Conservation (phyloP, 495 filamentous ascomycete species). For the Aspergillus ostianus region DNA sequence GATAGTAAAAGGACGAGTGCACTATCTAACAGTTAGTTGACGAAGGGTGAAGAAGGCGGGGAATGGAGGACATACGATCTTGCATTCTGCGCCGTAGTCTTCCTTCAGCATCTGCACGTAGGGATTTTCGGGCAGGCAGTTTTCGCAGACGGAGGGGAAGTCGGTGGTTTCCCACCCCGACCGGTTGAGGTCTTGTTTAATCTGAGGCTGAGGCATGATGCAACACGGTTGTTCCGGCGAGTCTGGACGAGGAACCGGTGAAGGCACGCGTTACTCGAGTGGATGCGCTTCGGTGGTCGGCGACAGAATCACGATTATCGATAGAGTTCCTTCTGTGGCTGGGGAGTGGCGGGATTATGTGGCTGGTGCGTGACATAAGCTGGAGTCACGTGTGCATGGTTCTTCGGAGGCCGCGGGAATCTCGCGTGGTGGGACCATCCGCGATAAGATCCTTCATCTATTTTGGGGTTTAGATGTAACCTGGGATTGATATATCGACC, state of each 20-base stretch:
- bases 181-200: constrained; percentile 96
- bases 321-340: constrained; percentile 22
- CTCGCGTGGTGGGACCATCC: too few relatives aligned
- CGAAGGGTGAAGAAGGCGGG: background rate
- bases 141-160: constrained; percentile 65
- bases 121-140: constrained; percentile 91
- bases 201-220: constrained; percentile 58
- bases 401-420: background rate
- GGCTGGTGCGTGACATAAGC: constrained; percentile 16
- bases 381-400: background rate
- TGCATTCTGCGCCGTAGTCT: constrained; percentile 76
- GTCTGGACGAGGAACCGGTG: background rate
- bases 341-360: constrained; percentile 8
- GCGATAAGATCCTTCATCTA: too few relatives aligned
- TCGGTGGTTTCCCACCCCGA: constrained; percentile 94
- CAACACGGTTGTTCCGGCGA: background rate
- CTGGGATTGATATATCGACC: too few relatives aligned
- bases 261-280: background rate
- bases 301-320: constrained; percentile 24
- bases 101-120: constrained; percentile 99
- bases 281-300: background rate
- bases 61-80: constrained; percentile 40
- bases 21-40: constrained; percentile 39
- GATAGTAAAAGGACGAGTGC: constrained; percentile 92
- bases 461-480: too few relatives aligned